Evolutionary conservation across 1,284 basidiomycete genomes (phyloP).

Genomic region (Fomitiporia mediterranea): DNA sequence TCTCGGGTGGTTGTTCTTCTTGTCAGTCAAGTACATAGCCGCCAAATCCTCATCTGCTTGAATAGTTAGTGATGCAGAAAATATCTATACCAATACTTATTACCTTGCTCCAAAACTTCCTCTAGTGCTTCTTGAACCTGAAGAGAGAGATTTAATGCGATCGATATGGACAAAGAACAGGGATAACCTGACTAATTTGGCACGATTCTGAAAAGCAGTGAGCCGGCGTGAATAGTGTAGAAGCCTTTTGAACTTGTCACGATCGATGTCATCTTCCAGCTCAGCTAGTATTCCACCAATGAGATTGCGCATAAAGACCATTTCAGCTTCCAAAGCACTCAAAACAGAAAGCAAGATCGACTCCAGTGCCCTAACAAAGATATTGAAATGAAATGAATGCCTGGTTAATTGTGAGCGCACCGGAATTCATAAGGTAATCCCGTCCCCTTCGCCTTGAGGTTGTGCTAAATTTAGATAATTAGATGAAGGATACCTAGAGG

Average conservation of each 20-base stretch:
- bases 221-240: conserved; percentile 87
- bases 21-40: conserved; percentile 88
- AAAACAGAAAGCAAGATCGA: conserved; percentile 85
- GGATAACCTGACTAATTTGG: conserved; percentile 65
- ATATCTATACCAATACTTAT: conserved; percentile 17
- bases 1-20: conserved; percentile 54
- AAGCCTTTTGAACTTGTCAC: conserved; percentile 86
- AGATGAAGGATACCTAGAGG: conserved; percentile 20
- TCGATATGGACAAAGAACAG: neutral
- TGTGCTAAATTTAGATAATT: conserved; percentile 49
- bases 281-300: conserved; percentile 86
- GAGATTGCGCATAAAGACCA: conserved; percentile 84
- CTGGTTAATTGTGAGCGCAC: conserved; percentile 39
- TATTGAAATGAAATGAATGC: conserved; percentile 24
- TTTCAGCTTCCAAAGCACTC: conserved; percentile 88
- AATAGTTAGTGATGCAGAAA: conserved; percentile 1
- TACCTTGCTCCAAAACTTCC: conserved; percentile 87
- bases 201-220: conserved; percentile 83
- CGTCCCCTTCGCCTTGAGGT: conserved; percentile 63
- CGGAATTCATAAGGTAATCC: conserved; percentile 86
- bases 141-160: conserved; percentile 6
- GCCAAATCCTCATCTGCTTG: conserved; percentile 83
- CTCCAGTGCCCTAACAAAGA: conserved; percentile 69
- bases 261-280: conserved; percentile 89
- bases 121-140: conserved; percentile 88